Evolutionary conservation across 345 rosid species (phyloP).

Genomic region (Lepidium aucheri): DNA sequence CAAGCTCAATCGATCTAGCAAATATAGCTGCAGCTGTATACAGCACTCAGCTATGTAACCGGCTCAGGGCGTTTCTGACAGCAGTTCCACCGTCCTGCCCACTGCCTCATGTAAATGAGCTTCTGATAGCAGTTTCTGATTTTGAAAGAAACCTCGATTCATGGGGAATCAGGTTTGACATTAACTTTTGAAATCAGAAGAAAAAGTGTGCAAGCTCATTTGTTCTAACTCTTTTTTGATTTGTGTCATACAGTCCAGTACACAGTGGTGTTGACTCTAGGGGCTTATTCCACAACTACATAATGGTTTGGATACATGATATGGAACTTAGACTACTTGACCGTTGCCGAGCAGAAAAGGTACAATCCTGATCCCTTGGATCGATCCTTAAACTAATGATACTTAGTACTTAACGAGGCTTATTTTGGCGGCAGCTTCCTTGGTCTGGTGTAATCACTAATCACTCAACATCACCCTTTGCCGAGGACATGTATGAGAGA

Average conservation of each 20-base stretch:
- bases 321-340: conserved; percentile 88
- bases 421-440: conserved; percentile 51
- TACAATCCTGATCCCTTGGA: conserved; percentile 18
- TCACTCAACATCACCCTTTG: conserved; percentile 88
- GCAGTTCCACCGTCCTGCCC: conserved; percentile 93
- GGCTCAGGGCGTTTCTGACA: conserved; percentile 68
- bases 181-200: background rate
- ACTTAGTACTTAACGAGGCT: background rate
- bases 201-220: background rate
- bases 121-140: conserved; percentile 75
- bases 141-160: conserved; percentile 73
- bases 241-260: conserved; percentile 48
- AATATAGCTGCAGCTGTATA: conserved; percentile 72
- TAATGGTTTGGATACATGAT: conserved; percentile 90
- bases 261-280: conserved; percentile 80
- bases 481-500: conserved; percentile 89
- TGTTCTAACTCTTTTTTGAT: background rate
- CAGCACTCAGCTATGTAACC: conserved; percentile 63
- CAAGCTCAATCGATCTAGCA: conserved; percentile 88
- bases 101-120: conserved; percentile 71
- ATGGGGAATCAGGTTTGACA: conserved; percentile 76
- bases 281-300: conserved; percentile 67
- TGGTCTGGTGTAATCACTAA: conserved; percentile 84
- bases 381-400: background rate
- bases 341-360: conserved; percentile 88